Evolutionary conservation across 768 basidiomycete species (phyloP).

Genomic region (Lyophyllum shimeji): DNA sequence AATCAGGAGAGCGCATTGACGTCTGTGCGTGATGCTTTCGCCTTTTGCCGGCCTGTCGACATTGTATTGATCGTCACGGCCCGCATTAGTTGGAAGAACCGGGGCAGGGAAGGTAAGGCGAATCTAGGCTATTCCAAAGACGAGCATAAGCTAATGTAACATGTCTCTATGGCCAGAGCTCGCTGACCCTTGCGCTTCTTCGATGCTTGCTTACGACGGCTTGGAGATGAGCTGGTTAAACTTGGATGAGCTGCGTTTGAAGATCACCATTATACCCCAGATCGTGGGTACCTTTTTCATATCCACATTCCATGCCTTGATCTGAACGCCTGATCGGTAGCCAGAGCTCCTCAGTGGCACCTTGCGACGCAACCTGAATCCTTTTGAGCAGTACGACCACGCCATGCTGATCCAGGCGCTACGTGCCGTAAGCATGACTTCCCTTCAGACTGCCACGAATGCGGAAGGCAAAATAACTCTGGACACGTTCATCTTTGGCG

Average conservation of each 20-base stretch:
- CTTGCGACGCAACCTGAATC: conserved; percentile 63
- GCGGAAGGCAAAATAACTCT: conserved; percentile 46
- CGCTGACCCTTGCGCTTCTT: conserved; percentile 47
- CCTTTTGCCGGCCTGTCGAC: not conserved
- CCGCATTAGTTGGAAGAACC: conserved; percentile 24
- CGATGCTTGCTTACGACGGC: conserved; percentile 49
- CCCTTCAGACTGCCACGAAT: conserved; percentile 33
- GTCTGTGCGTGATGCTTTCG: conserved; percentile 11
- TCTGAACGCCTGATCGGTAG: conserved; percentile 16
- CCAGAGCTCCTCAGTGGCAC: conserved; percentile 58
- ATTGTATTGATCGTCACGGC: not conserved
- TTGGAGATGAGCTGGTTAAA: conserved; percentile 46
- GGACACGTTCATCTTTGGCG: conserved; percentile 42
- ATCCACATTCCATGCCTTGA: conserved; percentile 5
- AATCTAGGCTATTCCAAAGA: not conserved
- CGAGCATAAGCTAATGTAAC: not conserved
- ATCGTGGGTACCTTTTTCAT: conserved; percentile 27
- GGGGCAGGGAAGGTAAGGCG: conserved; percentile 26
- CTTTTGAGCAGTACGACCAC: conserved; percentile 57
- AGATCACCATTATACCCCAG: conserved; percentile 58
- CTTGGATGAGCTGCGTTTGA: conserved; percentile 51
- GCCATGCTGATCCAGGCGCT: conserved; percentile 33
- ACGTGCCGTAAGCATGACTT: conserved; percentile 35
- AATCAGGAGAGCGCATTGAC: conserved; percentile 14
- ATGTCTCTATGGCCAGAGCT: conserved; percentile 16